Conservation (phyloP, 83 land plant species). For the Thuja plicata region DNA sequence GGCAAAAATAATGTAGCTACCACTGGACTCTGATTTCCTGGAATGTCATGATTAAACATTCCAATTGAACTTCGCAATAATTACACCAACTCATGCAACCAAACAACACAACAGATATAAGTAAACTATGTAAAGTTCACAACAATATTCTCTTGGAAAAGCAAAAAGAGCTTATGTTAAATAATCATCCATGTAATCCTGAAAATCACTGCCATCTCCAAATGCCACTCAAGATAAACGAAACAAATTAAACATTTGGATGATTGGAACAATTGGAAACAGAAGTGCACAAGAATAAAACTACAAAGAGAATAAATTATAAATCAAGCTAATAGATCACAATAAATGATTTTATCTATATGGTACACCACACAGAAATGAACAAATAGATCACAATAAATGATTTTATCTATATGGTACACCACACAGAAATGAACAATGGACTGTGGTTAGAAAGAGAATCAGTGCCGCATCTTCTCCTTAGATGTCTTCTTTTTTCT, state of each 20-base stretch:
- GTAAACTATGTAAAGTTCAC: not conserved
- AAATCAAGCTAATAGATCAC: not conserved
- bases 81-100: not conserved
- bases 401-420: not conserved
- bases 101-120: not conserved
- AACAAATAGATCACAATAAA: not conserved
- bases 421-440: not conserved
- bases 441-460: not conserved
- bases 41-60: not conserved
- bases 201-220: not conserved
- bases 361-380: not conserved
- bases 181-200: not conserved
- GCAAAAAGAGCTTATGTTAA: not conserved
- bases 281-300: not conserved
- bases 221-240: not conserved
- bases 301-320: not conserved
- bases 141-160: not conserved
- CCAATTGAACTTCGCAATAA: not conserved
- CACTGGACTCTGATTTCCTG: not conserved
- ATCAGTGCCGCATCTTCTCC: constrained; percentile 37
- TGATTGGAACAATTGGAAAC: not conserved
- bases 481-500: constrained; percentile 81
- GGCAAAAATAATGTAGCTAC: not conserved
- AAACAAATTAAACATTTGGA: not conserved
- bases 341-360: not conserved